A percentile compares a stretch with the other conserved stretches of the same genome.
Conservation (phyloP, 2,329 filamentous ascomycete genomes). For the Epichloe brachyelytri region DNA sequence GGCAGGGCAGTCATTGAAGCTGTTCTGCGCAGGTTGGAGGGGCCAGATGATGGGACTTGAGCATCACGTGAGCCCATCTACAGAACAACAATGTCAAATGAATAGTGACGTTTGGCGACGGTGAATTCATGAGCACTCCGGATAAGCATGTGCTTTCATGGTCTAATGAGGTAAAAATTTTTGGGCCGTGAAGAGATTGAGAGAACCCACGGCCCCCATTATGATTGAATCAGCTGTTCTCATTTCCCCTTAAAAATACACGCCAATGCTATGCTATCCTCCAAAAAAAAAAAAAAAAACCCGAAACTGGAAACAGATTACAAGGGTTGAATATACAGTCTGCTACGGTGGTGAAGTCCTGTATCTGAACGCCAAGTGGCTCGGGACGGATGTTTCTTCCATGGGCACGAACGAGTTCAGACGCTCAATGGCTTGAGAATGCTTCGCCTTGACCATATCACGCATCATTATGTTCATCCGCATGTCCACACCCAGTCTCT, state of each 20-base stretch:
- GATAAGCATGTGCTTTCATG: background rate
- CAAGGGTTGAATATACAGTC: background rate
- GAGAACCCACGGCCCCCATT: no score
- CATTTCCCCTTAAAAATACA: background rate
- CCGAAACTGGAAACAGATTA: background rate
- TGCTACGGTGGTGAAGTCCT: slow-evolving; percentile 5
- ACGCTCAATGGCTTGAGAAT: slow-evolving; percentile 21
- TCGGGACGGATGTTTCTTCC: slow-evolving; percentile 21
- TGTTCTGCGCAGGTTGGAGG: slow-evolving; percentile 7
- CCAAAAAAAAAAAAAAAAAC: background rate
- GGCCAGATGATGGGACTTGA: slow-evolving; percentile 3
- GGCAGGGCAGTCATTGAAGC: background rate
- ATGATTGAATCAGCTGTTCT: background rate
- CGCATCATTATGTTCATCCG: slow-evolving; percentile 61
- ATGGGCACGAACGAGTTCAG: slow-evolving; percentile 21
- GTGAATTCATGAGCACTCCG: background rate
- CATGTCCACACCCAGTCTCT: slow-evolving; percentile 58
- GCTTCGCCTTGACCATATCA: slow-evolving; percentile 61
- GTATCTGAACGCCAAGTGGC: slow-evolving; percentile 13
- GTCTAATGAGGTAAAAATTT: no score
- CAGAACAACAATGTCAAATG: background rate
- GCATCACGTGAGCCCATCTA: slow-evolving; percentile 10
- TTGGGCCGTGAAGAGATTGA: no score
- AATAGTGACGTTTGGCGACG: background rate
- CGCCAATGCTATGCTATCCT: slow-evolving; percentile 6